Conservation (phyloP, 2,329 filamentous ascomycete species). For the Westerdykella ornata region DNA sequence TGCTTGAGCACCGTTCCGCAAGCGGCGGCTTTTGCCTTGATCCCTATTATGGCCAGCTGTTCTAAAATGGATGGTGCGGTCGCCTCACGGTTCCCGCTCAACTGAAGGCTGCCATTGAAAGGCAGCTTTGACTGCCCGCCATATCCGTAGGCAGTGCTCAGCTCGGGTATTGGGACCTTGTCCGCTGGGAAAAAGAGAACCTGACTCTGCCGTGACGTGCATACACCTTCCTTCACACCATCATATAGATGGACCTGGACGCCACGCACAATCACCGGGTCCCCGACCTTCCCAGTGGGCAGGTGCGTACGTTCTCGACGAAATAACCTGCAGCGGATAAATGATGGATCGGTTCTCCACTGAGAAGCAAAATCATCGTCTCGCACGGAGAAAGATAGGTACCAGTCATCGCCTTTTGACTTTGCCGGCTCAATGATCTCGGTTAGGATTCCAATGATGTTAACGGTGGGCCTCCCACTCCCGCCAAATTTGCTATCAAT, state of each 20-base stretch:
- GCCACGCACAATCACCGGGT: conserved; percentile 49
- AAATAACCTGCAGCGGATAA: conserved; percentile 20
- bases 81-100: neutral
- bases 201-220: conserved; percentile 1
- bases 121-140: neutral
- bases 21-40: conserved; percentile 17
- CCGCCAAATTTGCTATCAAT: neutral
- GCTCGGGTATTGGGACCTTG: conserved; percentile 15
- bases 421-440: conserved; percentile 52
- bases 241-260: conserved; percentile 18
- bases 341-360: conserved; percentile 14
- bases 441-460: conserved; percentile 63
- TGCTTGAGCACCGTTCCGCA: neutral
- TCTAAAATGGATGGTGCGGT: conserved; percentile 12
- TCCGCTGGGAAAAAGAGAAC: conserved; percentile 15
- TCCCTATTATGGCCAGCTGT: conserved; percentile 19
- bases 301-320: conserved; percentile 19
- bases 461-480: conserved; percentile 34
- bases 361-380: conserved; percentile 26
- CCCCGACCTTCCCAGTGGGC: conserved; percentile 37
- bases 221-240: conserved; percentile 11
- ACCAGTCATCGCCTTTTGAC: conserved; percentile 49
- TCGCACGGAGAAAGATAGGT: conserved; percentile 34
- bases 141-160: neutral
- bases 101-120: neutral